phyloP scores from a whole-genome alignment of 2,329 filamentous ascomycete genomes.

The Ilyonectria robusta region DNA sequence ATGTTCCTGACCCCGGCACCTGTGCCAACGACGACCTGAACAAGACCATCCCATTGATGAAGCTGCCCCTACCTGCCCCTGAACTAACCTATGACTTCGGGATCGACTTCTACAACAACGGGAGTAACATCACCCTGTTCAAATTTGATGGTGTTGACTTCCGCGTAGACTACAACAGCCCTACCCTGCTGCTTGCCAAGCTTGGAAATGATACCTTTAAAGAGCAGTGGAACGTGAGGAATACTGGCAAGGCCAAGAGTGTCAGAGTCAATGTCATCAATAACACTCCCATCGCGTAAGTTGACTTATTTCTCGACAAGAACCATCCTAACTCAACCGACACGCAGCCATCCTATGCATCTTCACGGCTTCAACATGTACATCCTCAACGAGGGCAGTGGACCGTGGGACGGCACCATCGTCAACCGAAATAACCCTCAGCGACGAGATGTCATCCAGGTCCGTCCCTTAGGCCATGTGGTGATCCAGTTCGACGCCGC shows the following conservation, averaged over 20 bases:
- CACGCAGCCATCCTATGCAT: conserved; percentile 74
- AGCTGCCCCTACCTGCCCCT: conserved; percentile 60
- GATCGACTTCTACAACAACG: conserved; percentile 64
- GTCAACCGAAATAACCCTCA: conserved; percentile 62
- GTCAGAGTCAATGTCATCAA: conserved; percentile 72
- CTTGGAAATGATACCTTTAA: conserved; percentile 63
- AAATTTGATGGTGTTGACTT: conserved; percentile 65
- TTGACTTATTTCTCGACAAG: conserved; percentile 15
- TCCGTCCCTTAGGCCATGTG: conserved; percentile 61
- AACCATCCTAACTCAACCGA: not conserved
- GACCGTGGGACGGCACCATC: conserved; percentile 61
- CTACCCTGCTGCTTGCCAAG: conserved; percentile 67
- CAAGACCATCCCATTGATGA: conserved; percentile 66
- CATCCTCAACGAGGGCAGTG: conserved; percentile 68
- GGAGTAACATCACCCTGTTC: conserved; percentile 67
- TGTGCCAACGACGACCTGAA: conserved; percentile 72
- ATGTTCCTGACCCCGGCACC: conserved; percentile 63
- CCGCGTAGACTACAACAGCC: conserved; percentile 72
- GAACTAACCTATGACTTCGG: conserved; percentile 62
- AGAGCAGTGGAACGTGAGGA: conserved; percentile 67
- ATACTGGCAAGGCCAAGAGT: conserved; percentile 66
- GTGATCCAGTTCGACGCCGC: conserved; percentile 66
- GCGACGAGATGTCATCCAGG: conserved; percentile 65
- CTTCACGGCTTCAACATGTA: conserved; percentile 81
- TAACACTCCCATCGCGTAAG: conserved; percentile 62